Evolutionary conservation across 768 basidiomycete species (phyloP).

Genomic region (Lentinula boryana): DNA sequence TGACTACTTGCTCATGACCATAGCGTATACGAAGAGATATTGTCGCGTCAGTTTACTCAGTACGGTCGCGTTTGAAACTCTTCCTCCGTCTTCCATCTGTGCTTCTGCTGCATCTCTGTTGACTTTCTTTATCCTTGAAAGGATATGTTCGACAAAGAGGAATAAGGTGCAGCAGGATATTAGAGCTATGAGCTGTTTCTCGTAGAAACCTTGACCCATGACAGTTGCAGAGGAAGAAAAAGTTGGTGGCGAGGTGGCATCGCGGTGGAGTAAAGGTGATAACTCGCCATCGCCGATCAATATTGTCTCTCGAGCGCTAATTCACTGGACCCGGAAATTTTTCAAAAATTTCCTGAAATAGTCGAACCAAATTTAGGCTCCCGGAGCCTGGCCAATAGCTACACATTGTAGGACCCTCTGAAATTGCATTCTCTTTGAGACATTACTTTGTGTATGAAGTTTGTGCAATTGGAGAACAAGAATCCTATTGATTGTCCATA

Average conservation of each 20-base stretch:
- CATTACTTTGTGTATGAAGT: no score
- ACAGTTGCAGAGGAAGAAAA: neutral
- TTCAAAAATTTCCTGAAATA: no score
- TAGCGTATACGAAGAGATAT: slow-evolving; percentile 62
- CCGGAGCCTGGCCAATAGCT: no score
- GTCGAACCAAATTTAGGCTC: no score
- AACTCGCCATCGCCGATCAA: neutral
- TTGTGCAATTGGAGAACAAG: no score
- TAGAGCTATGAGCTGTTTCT: slow-evolving; percentile 31
- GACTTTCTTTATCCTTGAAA: slow-evolving; percentile 16
- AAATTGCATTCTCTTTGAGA: no score
- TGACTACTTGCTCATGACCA: slow-evolving; percentile 59
- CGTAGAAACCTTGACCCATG: slow-evolving; percentile 26
- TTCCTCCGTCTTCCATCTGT: slow-evolving; percentile 8
- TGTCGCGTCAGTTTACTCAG: slow-evolving; percentile 33
- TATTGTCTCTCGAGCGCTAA: neutral
- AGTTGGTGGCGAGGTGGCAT: neutral
- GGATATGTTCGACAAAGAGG: slow-evolving; percentile 27
- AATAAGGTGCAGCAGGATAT: slow-evolving; percentile 25
- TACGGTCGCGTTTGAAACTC: slow-evolving; percentile 9
- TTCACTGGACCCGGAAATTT: no score
- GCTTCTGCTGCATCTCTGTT: slow-evolving; percentile 5
- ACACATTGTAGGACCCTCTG: no score
- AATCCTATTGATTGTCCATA: no score
- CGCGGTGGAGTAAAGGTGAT: neutral